A percentile compares a stretch with the other conserved stretches of the same genome.
Evolutionary conservation across 352 stramenopile genomes (phyloP).

Genomic region (Pythium diclinum): DNA sequence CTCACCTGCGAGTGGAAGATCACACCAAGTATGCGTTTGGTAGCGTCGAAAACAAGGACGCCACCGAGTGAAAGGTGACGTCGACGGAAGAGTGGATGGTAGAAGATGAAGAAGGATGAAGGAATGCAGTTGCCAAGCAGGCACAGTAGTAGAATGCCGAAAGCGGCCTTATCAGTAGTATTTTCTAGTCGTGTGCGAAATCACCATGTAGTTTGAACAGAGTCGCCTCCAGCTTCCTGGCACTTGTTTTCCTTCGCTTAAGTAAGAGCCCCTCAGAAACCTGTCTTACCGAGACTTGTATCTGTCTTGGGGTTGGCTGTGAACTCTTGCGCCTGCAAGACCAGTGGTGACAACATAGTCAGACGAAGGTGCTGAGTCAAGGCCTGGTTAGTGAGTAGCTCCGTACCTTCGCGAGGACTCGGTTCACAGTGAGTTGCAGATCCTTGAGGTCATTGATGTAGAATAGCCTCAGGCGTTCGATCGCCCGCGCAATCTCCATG

Average conservation of each 20-base stretch:
- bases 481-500: background rate
- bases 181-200: background rate
- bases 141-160: background rate
- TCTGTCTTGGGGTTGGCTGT: background rate
- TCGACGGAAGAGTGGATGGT: background rate
- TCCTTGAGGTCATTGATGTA: background rate
- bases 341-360: too few species aligned
- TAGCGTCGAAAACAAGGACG: slow-evolving; percentile 6
- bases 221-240: too few species aligned
- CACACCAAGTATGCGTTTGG: slow-evolving; percentile 25
- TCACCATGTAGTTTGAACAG: background rate
- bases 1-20: slow-evolving; percentile 56
- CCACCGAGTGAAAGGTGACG: background rate
- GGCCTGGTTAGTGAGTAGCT: background rate
- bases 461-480: background rate
- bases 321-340: background rate
- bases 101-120: background rate
- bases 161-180: background rate
- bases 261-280: background rate
- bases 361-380: too few species aligned
- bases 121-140: background rate
- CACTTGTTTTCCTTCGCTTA: too few species aligned
- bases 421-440: background rate
- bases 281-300: background rate
- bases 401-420: background rate